A percentile compares a stretch with the other conserved stretches of the same genome.
Evolutionary conservation across 805 yeast genomes (phyloP).

Genomic region (Pichia occidentalis): DNA sequence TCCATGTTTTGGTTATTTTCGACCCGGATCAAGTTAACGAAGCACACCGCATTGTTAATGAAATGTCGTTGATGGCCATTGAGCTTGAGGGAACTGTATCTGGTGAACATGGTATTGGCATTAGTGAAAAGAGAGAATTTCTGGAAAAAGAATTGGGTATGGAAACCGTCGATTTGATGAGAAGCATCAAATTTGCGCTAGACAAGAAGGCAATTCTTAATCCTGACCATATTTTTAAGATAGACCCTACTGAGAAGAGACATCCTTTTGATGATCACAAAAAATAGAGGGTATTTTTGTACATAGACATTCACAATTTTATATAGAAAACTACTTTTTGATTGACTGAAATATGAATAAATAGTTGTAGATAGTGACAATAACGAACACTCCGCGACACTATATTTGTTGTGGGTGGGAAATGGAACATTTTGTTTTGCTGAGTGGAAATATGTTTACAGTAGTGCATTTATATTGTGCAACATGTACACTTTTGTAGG

Average conservation of each 20-base stretch:
- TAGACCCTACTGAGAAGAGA: constrained; percentile 45
- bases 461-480: too few relatives aligned
- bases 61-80: constrained; percentile 62
- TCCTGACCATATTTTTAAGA: constrained; percentile 72
- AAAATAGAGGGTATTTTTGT: too few relatives aligned
- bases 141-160: constrained; percentile 59
- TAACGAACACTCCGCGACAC: too few relatives aligned
- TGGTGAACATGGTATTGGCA: constrained; percentile 85
- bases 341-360: too few relatives aligned
- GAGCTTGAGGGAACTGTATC: constrained; percentile 76
- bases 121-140: constrained; percentile 58
- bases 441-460: too few relatives aligned
- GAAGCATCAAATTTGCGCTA: constrained; percentile 61
- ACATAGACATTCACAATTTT: too few relatives aligned
- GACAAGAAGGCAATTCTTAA: constrained; percentile 71
- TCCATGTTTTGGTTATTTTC: constrained; percentile 62
- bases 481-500: too few relatives aligned
- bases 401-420: too few relatives aligned
- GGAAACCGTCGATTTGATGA: constrained; percentile 64
- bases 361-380: too few relatives aligned
- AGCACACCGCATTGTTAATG: constrained; percentile 45
- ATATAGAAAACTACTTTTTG: too few relatives aligned
- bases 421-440: too few relatives aligned
- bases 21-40: constrained; percentile 41
- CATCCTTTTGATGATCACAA: constrained; percentile 17